Base-by-base conservation (phyloP, 139 green algal genomes). In the Limnomonas spitsbergensis region DNA sequence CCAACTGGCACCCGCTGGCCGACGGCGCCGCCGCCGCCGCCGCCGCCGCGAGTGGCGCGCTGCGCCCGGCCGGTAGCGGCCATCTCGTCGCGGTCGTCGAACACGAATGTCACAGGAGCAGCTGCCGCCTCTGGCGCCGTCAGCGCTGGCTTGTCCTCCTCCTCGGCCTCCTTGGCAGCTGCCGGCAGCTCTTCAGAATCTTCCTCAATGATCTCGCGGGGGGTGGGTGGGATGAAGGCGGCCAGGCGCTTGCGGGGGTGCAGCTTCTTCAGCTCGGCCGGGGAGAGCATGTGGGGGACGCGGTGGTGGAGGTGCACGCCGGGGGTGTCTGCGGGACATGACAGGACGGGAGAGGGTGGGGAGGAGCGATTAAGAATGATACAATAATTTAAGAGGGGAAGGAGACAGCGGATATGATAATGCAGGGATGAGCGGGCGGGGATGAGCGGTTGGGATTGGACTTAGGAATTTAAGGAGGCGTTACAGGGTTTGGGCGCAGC, bases 251-350 rank as follows among this genome's bases (percentile, higher is more conserved):
- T 83, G 47, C 87, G 85, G 1, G 93, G 94, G 73, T 95, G 93
- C 40, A 98, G 78, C 47, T 83, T 47, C 68, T 86, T 85, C 4
- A 97, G 86, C 82, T 98, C 91, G 1, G 79, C 79, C 0, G 92
- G 91, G 0, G 83, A 82, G 27, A 99, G 86, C 73, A 95, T 89
- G 75, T 97, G 93, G 0, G 92, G 88, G 72, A 98, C 78, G 35
- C 94, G 86, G 84, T 98, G 95, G 78, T 96, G 90, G 40, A 98
- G 81, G 82, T 98, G 94, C 39, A 99, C 76, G 9, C 95, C 95
- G 3, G 95, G 95, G 0, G 95, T 98, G 85, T 99, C 95, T 94
- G 86, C 37, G 75, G 26, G 29, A 61, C 14, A 31, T 29, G 29
- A 56, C 35, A 56, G 3, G 74, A 38, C 26, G 26, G 34, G 36